phyloP scores from a whole-genome alignment of 306 rosid genomes.

The Cucurbita ficifolia region DNA sequence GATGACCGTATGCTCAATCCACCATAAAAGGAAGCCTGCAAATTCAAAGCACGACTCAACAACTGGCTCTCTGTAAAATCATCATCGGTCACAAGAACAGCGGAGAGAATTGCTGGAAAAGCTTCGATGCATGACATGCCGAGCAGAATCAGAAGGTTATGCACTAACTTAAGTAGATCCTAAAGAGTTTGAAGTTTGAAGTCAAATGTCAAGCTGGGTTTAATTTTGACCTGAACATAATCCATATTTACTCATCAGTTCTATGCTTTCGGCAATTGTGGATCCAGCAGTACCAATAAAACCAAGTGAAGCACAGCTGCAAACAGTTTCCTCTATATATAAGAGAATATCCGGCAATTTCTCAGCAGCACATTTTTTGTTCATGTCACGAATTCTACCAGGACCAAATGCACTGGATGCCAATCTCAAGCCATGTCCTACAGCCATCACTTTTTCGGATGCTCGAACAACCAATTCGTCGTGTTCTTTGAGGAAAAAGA shows the following conservation, averaged over 20 bases:
- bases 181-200: background rate
- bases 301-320: conserved; percentile 81
- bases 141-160: background rate
- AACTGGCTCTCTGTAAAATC: background rate
- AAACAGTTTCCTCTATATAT: conserved; percentile 56
- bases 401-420: conserved; percentile 18
- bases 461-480: conserved; percentile 37
- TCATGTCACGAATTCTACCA: conserved; percentile 13
- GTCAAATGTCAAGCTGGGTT: background rate
- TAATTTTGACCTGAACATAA: conserved; percentile 12
- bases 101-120: background rate
- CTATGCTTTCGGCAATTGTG: conserved; percentile 67
- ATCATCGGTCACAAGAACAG: background rate
- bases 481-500: conserved; percentile 35
- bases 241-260: conserved; percentile 50
- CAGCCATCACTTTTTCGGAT: conserved; percentile 34
- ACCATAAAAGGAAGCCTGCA: background rate
- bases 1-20: background rate
- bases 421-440: conserved; percentile 31
- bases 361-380: conserved; percentile 33
- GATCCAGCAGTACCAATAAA: conserved; percentile 83
- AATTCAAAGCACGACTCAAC: background rate
- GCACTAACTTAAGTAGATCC: background rate
- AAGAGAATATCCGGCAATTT: conserved; percentile 49
- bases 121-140: background rate